Evolutionary conservation across 2,329 filamentous ascomycete genomes (phyloP).

Genomic region (Diaporthe amygdali): DNA sequence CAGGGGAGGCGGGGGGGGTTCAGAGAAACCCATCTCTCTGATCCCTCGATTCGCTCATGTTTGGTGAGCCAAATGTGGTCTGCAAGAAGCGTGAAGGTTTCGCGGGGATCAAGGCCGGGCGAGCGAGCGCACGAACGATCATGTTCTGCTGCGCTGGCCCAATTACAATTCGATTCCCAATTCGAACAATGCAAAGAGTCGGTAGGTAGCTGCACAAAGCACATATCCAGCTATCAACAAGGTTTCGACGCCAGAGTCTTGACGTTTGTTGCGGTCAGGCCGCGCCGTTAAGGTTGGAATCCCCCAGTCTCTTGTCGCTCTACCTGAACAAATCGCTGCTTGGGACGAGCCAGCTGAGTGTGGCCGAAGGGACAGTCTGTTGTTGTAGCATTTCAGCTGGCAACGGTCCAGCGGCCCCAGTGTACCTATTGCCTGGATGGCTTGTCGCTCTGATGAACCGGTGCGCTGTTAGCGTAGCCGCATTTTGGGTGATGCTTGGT

Average conservation of each 20-base stretch:
- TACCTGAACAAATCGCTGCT: not conserved
- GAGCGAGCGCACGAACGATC: not conserved
- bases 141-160: slow-evolving; percentile 1
- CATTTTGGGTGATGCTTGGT: not conserved
- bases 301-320: not conserved
- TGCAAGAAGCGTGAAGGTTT: not conserved
- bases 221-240: not conserved
- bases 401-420: not conserved
- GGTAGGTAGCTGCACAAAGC: not conserved
- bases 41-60: not conserved
- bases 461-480: not conserved
- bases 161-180: not conserved
- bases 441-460: not conserved
- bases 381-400: not conserved
- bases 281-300: not conserved
- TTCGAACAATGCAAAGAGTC: not conserved
- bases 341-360: not conserved
- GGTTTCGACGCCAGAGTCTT: not conserved
- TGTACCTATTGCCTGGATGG: not conserved
- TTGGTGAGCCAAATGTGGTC: not conserved
- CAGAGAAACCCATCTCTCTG: not conserved
- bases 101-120: slow-evolving; percentile 4
- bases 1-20: not conserved
- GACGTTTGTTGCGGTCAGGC: not conserved
- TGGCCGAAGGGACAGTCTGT: not conserved